These are phyloP conservation scores for Blakeslea trispora DNA, from an alignment of 371 early-diverging fungal genomes.

Conservation along the genomic window DNA sequence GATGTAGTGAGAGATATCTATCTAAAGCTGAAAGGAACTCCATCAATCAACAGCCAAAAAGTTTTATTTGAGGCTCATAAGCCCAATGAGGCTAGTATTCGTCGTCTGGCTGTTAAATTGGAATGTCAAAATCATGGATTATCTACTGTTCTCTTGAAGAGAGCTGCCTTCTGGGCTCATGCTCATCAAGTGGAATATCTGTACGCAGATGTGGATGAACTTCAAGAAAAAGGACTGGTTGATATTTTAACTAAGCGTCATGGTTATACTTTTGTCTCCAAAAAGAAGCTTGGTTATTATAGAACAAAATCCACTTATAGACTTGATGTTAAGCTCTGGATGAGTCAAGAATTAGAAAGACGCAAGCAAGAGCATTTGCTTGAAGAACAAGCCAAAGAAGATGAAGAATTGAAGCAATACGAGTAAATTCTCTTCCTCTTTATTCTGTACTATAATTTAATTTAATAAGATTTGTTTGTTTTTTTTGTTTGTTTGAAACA, in stretches of 20 bases:
- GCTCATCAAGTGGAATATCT: conserved; percentile 46
- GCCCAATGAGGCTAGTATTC: conserved; percentile 45
- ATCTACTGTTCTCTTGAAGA: conserved; percentile 46
- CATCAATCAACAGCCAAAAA: neutral
- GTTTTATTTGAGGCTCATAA: conserved; percentile 41
- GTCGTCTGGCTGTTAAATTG: conserved; percentile 45
- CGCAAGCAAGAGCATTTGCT: conserved; percentile 25
- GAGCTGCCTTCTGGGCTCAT: conserved; percentile 55
- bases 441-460: neutral
- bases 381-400: conserved; percentile 34
- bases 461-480: no score
- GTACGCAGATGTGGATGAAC: conserved; percentile 49
- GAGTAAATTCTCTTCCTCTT: conserved; percentile 6
- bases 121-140: conserved; percentile 52
- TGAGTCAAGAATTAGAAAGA: conserved; percentile 38
- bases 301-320: conserved; percentile 34
- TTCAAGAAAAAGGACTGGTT: conserved; percentile 27
- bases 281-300: conserved; percentile 30
- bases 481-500: no score
- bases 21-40: conserved; percentile 10
- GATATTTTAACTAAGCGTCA: conserved; percentile 42
- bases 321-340: conserved; percentile 53
- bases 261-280: conserved; percentile 38
- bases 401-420: conserved; percentile 43
- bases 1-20: conserved; percentile 23